These are phyloP conservation scores for Ogataea nitratoaversa DNA, from an alignment of 805 yeast genomes.

Conservation along the genomic window DNA sequence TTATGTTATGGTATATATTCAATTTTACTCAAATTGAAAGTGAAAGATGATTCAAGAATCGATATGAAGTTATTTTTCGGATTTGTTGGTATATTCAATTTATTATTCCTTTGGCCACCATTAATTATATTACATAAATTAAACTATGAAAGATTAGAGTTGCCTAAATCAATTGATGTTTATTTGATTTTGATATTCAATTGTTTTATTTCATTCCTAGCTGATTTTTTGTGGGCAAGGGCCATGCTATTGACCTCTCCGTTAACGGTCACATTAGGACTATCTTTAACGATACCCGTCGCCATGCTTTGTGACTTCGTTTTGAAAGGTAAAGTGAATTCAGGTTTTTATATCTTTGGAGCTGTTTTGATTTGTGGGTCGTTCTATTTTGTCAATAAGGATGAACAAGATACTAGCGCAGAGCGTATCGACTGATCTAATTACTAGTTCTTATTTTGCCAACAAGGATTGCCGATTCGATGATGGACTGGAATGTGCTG, in stretches of 20 bases:
- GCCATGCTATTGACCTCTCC: conserved; percentile 94
- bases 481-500: no score
- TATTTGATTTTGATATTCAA: conserved; percentile 55
- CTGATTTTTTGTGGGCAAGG: conserved; percentile 94
- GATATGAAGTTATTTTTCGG: conserved; percentile 91
- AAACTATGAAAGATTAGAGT: conserved; percentile 66
- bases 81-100: conserved; percentile 83
- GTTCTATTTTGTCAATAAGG: conserved; percentile 77
- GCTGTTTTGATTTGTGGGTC: conserved; percentile 78
- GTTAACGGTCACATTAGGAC: conserved; percentile 90
- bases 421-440: neutral
- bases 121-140: conserved; percentile 57
- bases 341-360: conserved; percentile 66
- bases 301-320: conserved; percentile 90
- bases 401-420: conserved; percentile 57
- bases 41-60: conserved; percentile 67
- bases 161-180: conserved; percentile 56
- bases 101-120: conserved; percentile 78
- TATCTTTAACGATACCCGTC: conserved; percentile 88
- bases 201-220: conserved; percentile 72
- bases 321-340: conserved; percentile 59
- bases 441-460: no score
- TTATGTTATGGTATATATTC: conserved; percentile 89
- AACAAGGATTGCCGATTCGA: no score
- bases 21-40: conserved; percentile 69